Evolutionary conservation across 257 asterid species (phyloP).

Genomic region (Lithospermum erythrorhizon): DNA sequence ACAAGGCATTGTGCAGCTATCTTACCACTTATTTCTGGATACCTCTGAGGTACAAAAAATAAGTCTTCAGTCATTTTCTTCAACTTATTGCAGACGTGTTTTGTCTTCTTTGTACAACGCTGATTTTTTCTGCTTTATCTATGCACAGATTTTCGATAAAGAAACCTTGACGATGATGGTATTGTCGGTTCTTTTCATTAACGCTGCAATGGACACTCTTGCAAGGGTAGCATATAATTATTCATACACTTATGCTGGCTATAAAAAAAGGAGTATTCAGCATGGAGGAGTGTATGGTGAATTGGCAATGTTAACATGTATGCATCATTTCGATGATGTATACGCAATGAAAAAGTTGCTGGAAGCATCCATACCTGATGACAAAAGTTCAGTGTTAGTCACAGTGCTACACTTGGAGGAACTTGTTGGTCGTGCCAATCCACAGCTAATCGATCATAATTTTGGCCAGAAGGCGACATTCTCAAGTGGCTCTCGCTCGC

Average conservation of each 20-base stretch:
- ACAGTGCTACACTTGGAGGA: slow-evolving; percentile 59
- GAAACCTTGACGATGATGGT: not conserved
- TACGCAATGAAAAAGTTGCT: slow-evolving; percentile 34
- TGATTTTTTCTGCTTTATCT: no score
- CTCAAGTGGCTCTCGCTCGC: slow-evolving; percentile 42
- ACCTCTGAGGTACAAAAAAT: slow-evolving; percentile 35
- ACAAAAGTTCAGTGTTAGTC: slow-evolving; percentile 39
- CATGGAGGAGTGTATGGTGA: slow-evolving; percentile 36
- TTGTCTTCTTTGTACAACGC: no score
- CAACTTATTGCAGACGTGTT: no score
- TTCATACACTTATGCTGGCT: slow-evolving; percentile 51
- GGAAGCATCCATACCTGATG: slow-evolving; percentile 42
- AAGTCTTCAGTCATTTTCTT: no score
- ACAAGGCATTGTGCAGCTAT: slow-evolving; percentile 67
- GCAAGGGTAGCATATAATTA: slow-evolving; percentile 39
- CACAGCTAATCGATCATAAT: slow-evolving; percentile 58
- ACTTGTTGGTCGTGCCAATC: slow-evolving; percentile 62
- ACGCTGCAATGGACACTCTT: not conserved
- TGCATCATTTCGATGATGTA: slow-evolving; percentile 47
- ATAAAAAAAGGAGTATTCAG: slow-evolving; percentile 57
- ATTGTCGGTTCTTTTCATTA: not conserved
- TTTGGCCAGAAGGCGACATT: slow-evolving; percentile 38
- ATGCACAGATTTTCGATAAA: not conserved
- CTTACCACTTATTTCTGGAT: slow-evolving; percentile 26
- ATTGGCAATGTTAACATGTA: slow-evolving; percentile 46